Percentiles rank a stretch among this genome's conserved stretches.
These are phyloP conservation scores for Cyamopsis tetragonoloba DNA, from an alignment of 306 rosid species.

Conservation along the genomic window DNA sequence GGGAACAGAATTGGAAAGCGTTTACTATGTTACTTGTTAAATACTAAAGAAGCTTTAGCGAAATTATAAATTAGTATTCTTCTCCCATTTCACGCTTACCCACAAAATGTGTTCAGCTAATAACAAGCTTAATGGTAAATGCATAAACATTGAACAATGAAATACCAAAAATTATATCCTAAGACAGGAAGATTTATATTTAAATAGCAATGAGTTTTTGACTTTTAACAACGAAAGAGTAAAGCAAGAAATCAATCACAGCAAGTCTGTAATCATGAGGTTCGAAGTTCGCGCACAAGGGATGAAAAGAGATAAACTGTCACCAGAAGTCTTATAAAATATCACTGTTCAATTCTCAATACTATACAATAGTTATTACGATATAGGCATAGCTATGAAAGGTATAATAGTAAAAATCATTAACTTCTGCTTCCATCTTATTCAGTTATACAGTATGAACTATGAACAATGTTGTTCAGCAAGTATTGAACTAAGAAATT, in stretches of 20 bases:
- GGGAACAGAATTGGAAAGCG: neutral
- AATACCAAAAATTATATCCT: neutral
- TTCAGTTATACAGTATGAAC: neutral
- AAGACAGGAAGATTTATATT: neutral
- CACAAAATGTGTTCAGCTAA: neutral
- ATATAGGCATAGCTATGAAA: neutral
- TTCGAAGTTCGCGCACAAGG: neutral
- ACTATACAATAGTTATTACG: neutral
- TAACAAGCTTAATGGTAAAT: neutral
- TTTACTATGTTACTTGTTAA: neutral
- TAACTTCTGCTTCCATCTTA: neutral
- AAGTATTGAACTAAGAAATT: slow-evolving; percentile 14
- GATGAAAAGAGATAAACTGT: neutral
- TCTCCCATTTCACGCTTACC: slow-evolving; percentile 8
- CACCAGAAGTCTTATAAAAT: neutral
- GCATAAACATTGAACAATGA: neutral
- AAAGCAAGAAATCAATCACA: neutral
- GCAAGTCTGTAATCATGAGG: neutral
- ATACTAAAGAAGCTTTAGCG: slow-evolving; percentile 1
- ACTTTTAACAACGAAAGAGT: neutral
- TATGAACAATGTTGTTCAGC: slow-evolving; percentile 6
- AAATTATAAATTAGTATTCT: neutral
- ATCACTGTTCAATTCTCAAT: neutral
- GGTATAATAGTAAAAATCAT: neutral
- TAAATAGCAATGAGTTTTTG: neutral